Conservation (phyloP, 2,329 filamentous ascomycete species). For the Lachnellula suecica region DNA sequence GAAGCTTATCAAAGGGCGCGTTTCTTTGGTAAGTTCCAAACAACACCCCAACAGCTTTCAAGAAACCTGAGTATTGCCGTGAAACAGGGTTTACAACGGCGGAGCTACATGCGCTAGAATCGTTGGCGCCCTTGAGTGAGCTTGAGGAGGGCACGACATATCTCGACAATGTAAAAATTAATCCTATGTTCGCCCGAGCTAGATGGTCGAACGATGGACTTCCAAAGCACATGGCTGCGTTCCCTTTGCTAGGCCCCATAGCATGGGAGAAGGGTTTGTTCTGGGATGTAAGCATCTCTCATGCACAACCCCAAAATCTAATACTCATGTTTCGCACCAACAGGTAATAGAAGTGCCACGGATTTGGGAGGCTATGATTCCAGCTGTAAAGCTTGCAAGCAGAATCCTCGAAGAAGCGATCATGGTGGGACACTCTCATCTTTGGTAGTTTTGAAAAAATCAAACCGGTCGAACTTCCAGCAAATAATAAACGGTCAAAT, state of each 20-base stretch:
- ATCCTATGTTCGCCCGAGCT: neutral
- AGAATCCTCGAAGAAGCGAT: neutral
- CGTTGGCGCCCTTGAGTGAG: neutral
- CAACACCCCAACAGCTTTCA: too few species aligned
- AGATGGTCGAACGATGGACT: neutral
- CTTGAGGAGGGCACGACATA: neutral
- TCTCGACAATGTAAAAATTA: neutral
- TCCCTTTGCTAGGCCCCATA: too few species aligned
- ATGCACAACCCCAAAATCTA: neutral
- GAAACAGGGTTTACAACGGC: neutral
- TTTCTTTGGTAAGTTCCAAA: neutral
- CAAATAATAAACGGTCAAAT: too few species aligned
- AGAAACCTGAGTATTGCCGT: neutral
- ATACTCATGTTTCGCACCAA: neutral
- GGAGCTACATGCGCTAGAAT: neutral
- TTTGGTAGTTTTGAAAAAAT: neutral
- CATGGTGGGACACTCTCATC: neutral
- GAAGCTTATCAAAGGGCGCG: neutral
- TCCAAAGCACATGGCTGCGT: neutral
- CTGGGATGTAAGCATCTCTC: neutral
- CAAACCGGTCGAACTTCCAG: neutral
- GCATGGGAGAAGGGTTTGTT: neutral
- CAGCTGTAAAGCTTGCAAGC: neutral
- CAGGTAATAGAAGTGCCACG: neutral
- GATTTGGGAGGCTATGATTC: neutral